phyloP scores from a whole-genome alignment of 169 alveolate species.

The Fabrea salina region DNA sequence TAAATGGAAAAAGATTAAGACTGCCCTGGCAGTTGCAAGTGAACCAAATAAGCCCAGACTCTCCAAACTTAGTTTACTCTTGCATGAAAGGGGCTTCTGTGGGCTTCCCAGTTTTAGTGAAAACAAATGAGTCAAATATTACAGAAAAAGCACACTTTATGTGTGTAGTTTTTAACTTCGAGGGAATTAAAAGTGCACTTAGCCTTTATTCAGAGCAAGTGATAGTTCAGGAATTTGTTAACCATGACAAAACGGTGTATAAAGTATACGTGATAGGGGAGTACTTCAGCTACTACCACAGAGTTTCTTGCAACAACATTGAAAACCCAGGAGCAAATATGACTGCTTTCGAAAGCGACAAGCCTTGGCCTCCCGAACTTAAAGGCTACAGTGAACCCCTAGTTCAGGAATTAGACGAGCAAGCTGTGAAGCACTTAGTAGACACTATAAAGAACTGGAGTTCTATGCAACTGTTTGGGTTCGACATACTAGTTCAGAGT shows the following conservation, averaged over 20 bases:
- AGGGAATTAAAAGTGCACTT: not conserved
- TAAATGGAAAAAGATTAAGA: not conserved
- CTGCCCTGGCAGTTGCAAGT: not conserved
- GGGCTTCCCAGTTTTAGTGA: slow-evolving; percentile 21
- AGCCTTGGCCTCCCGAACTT: slow-evolving; percentile 4
- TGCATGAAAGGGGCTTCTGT: not conserved
- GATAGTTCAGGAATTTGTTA: slow-evolving; percentile 6
- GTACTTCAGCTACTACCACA: not conserved
- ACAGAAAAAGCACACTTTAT: slow-evolving; percentile 13
- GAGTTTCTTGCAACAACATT: not conserved
- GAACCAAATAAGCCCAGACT: not conserved
- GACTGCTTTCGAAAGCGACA: not conserved
- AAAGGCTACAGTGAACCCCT: not conserved
- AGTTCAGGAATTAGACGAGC: not conserved
- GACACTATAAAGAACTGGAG: not conserved
- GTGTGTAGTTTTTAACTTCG: not conserved
- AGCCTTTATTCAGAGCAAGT: not conserved
- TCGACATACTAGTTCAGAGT: slow-evolving; percentile 8
- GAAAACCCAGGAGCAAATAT: not conserved
- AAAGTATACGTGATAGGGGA: not conserved
- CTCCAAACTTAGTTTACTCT: not conserved
- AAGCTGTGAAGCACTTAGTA: not conserved
- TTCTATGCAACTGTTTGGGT: not conserved
- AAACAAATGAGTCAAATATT: not conserved
- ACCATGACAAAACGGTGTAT: slow-evolving; percentile 17